These are phyloP conservation scores for Lactarius akahatsu DNA, from an alignment of 768 basidiomycete genomes.

Conservation along the genomic window DNA sequence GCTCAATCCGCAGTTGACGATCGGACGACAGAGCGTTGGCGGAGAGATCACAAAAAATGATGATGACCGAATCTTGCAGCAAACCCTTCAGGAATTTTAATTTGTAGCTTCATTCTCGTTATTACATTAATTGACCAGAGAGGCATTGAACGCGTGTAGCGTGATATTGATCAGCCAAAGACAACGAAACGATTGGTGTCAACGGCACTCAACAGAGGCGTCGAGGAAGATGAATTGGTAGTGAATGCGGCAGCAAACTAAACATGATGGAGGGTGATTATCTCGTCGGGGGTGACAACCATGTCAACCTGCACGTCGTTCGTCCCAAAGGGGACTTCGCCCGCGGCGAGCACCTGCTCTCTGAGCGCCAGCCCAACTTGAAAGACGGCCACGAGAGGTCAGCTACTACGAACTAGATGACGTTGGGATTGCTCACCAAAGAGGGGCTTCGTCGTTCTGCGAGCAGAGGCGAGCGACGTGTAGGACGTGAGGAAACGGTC, in stretches of 20 bases:
- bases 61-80: too few relatives aligned
- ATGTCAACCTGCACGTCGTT: constrained; percentile 66
- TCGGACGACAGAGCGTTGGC: too few relatives aligned
- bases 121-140: too few relatives aligned
- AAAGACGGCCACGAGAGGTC: constrained; percentile 20
- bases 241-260: not conserved
- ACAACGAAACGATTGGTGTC: too few relatives aligned
- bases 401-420: constrained; percentile 15
- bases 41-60: too few relatives aligned
- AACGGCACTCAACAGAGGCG: too few relatives aligned
- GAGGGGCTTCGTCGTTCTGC: constrained; percentile 48
- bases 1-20: too few relatives aligned
- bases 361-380: constrained; percentile 64
- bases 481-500: constrained; percentile 69
- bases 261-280: constrained; percentile 28
- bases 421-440: constrained; percentile 48
- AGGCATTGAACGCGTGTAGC: too few relatives aligned
- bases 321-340: constrained; percentile 51
- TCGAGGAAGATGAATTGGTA: too few relatives aligned
- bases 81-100: too few relatives aligned
- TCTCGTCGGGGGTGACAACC: constrained; percentile 51
- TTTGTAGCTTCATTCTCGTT: too few relatives aligned
- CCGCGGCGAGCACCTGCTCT: constrained; percentile 58
- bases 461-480: constrained; percentile 33
- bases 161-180: too few relatives aligned